Percentiles rank a stretch among this genome's conserved stretches.
These are phyloP conservation scores for Brassica carinata DNA, from an alignment of 345 rosid species.

Conservation along the genomic window DNA sequence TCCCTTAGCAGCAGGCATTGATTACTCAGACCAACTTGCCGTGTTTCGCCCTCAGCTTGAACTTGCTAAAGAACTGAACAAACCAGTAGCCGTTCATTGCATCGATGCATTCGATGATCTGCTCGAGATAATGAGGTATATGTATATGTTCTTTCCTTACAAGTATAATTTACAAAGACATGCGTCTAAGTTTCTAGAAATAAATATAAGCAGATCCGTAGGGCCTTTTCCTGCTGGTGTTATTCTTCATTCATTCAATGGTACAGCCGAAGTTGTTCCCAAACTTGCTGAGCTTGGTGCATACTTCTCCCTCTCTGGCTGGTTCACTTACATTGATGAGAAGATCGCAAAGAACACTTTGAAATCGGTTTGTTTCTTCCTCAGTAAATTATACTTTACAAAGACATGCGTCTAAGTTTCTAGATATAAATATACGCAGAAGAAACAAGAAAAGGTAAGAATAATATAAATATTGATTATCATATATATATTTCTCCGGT, in stretches of 20 bases:
- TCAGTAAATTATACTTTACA: neutral
- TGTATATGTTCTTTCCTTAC: neutral
- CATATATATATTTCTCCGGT: conserved; percentile 2
- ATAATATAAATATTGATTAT: neutral
- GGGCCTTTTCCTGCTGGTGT: conserved; percentile 77
- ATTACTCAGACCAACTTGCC: conserved; percentile 62
- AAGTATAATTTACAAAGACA: neutral
- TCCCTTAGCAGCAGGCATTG: conserved; percentile 66
- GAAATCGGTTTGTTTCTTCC: conserved; percentile 55
- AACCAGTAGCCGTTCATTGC: conserved; percentile 78
- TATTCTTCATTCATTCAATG: conserved; percentile 86
- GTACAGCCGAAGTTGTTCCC: conserved; percentile 92
- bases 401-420: too few species aligned
- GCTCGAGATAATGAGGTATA: conserved; percentile 69
- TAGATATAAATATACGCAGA: too few species aligned
- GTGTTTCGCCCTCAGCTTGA: conserved; percentile 76
- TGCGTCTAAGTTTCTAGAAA: conserved; percentile 4
- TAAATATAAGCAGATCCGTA: neutral
- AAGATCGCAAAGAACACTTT: conserved; percentile 72
- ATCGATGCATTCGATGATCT: conserved; percentile 85
- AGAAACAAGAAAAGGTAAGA: too few species aligned
- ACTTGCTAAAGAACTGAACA: conserved; percentile 81
- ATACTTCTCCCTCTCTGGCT: conserved; percentile 90
- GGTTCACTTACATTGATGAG: conserved; percentile 69
- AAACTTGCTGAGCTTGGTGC: conserved; percentile 81